Percentiles rank a stretch among this genome's conserved stretches.
Evolutionary conservation across 495 filamentous ascomycete species (phyloP).

Genomic region (Pyrenula massariospora): DNA sequence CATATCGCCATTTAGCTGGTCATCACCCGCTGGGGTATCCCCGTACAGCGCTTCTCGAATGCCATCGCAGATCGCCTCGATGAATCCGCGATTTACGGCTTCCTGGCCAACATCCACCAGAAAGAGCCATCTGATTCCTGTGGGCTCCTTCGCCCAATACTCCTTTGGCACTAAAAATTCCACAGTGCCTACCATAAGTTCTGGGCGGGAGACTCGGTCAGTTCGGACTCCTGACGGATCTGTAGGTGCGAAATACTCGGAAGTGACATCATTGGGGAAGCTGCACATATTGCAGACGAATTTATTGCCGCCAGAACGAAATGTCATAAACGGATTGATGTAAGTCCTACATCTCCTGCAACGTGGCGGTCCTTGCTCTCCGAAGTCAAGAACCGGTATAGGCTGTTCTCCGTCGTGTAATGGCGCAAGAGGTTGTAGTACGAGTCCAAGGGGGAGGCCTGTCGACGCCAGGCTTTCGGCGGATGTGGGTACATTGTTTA

Average conservation of each 20-base stretch:
- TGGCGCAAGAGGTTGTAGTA: constrained; percentile 80
- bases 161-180: constrained; percentile 96
- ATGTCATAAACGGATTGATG: constrained; percentile 98
- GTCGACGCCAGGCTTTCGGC: constrained; percentile 70
- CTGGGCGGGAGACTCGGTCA: constrained; percentile 80
- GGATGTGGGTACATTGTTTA: constrained; percentile 83
- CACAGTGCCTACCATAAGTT: constrained; percentile 81
- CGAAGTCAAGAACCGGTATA: constrained; percentile 91
- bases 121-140: constrained; percentile 79
- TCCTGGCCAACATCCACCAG: constrained; percentile 87
- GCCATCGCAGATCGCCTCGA: constrained; percentile 87
- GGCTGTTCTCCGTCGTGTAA: constrained; percentile 75
- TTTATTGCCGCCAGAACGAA: constrained; percentile 85
- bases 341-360: constrained; percentile 92
- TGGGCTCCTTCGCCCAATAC: constrained; percentile 94
- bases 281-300: constrained; percentile 98
- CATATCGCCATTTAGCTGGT: constrained; percentile 45
- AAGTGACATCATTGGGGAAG: constrained; percentile 86
- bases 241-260: constrained; percentile 87
- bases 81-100: constrained; percentile 73
- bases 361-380: constrained; percentile 78
- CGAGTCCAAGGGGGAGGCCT: constrained; percentile 71
- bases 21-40: constrained; percentile 31
- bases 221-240: constrained; percentile 79
- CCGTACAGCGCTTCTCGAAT: constrained; percentile 78